Base-by-base conservation (phyloP, 495 filamentous ascomycete species). In the Hypoxylon cercidicola region DNA sequence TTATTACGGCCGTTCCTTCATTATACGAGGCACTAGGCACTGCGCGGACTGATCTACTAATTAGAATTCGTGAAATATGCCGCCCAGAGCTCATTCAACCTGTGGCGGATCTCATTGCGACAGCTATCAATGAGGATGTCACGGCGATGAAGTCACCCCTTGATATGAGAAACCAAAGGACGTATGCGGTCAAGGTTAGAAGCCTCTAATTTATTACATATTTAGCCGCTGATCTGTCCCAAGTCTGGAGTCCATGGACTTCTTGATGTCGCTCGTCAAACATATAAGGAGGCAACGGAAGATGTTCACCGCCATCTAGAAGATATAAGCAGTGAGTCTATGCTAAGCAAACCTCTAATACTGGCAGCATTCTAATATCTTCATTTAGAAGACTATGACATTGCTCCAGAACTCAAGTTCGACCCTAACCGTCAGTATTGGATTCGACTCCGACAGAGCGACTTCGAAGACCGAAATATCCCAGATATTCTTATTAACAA, bases 151-250 rank as follows among this genome's bases (percentile, higher is more conserved):
- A 84, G 48, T 85, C 87, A 39, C 91, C 95, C 2, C 82, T 98
- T 9, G 95, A 97, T 60, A 79, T 96, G 52, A 85, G 93, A 50
- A 96, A 97, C 67, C 96, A 99, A 74, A 82, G 95, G 47, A 93
- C 91, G 11, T 97, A 96, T 77, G 95, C 95, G 51, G 87, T 99
- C 35, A 95, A 90, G 81, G 92, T 92, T 66, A 58, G 64, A 66
- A 6, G 28, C 8, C 3, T 19, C 25, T 30, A 30, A 15, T 11
- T 32, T 9, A 46, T 9, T 50, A 37, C 51, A 51, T 1, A 52
- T 12, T 15, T 5, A 10, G 13, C 52, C 3, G 44, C 56, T 57
- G 58, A 39, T 64, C 15, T 25, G 4, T 66, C 15, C 18, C 15
- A 65, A 93, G 90, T 88, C 91, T 53, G 91, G 91, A 8, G 87